Base-by-base conservation (phyloP, 805 yeast species). In the Myxozyma kluyveri region DNA sequence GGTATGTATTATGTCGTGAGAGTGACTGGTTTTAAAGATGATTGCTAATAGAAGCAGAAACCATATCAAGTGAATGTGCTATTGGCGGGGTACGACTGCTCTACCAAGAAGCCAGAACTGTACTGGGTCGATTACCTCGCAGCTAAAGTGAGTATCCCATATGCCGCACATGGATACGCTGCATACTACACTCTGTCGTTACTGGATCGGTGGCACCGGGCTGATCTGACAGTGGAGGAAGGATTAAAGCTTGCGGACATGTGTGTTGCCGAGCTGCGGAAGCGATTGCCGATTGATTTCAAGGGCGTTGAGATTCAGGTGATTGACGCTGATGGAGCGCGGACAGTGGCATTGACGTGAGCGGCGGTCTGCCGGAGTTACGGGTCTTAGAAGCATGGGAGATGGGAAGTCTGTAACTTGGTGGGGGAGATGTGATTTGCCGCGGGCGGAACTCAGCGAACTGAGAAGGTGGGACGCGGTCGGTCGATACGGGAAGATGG, bases 151-250 rank as follows among this genome's bases (percentile, higher is more conserved):
- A 88, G 84, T 55, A 75, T 93, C 53, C 98, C 99, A 14, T 93
- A 93, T 67, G 96, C 95, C 17, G 98, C 98, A 1, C 99, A 93
- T 68, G 99, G 99, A 10, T 93, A 93, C 66, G 96, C 98, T n/a
- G 96, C 95, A 1, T 93, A 91, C 71, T 93, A 93, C 69, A 83
- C 96, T 29, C 78, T 88, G 69, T 86, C 98, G 1, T 73, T 91
- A 59, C 76, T 93, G 61, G 99, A 93, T 73, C 89, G 84, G 62
- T 96, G 89, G 71, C 89, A 90, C 72, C 79, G 83, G 67, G 76
- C 82, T 39, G 90, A 83, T 62, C 79, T 90, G 82, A 73, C 79
- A 4, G 69, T 79, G 37, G 88, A 82, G 35, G 91, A 88, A 54
- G 99, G 97, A 2, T 66, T 91, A 54, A 76, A 82, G 42, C 75